Evolutionary conservation across 352 stramenopile species (phyloP), one percentile per base, ranked within the genome.

Genomic region (Thalassiosira ordinaria): DNA sequence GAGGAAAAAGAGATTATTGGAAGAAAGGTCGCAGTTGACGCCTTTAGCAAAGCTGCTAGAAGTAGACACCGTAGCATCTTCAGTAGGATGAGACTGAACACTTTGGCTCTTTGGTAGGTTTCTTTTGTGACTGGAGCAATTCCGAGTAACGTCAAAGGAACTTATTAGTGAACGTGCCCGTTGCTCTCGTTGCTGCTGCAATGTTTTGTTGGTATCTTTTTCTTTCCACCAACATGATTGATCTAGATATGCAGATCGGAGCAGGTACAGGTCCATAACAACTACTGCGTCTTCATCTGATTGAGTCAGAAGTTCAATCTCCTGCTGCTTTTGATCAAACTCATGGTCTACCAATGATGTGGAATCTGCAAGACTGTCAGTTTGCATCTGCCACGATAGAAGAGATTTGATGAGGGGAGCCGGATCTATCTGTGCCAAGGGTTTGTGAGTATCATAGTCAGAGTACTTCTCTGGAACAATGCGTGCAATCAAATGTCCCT

Each of bases 401-500:
- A 70, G 6, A 56, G 14, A 8, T 29, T 33, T 13, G 20, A 79
- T 72, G 9, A 71, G 60, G 26, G 26, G 26, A 49, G 49, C 18
- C 9, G 70, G 69, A 60, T 78, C 60, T 37, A 57, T 66, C 39
- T 22, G 39, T 33, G 47, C 33, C 18, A 59, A 47, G 8, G 60
- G 63, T 35, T 79, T 71, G 9, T 56, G 70, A 0, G 47, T 51
- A 49, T 78, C 59, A 63, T 79, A 79, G 14, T 72, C 70, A 33
- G 24, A 35, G 27, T 72, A 66, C 6, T 37, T 39, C 16, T 47
- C 39, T 0, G 70, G 70, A 35, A 79, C 26, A 27, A 66, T 53
- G 1, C 70, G 70, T 51, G 52, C 60, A 31, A 79, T 37, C 20
- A 79, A 71, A 33, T 33, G 52, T n/a, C 70, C 70, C n/a, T 70